Evolutionary conservation across 768 basidiomycete species (phyloP).

Genomic region (Fistulinella prunicolor): DNA sequence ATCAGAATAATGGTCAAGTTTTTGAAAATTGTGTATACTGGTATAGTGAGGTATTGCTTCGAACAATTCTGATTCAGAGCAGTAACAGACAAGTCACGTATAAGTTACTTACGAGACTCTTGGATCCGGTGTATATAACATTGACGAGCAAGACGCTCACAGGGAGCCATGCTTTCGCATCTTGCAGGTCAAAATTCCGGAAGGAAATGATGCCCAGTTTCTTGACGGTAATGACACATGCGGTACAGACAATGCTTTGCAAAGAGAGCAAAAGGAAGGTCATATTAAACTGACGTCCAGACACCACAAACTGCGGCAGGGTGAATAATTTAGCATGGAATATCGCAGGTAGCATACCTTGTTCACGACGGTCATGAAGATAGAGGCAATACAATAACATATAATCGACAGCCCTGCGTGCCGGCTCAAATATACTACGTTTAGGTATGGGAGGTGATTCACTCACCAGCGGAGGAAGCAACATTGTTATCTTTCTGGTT

Average conservation of each 20-base stretch:
- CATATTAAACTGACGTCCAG: constrained; percentile 92
- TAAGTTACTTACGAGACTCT: constrained; percentile 76
- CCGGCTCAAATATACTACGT: not conserved
- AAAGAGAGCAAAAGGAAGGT: constrained; percentile 91
- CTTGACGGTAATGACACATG: constrained; percentile 74
- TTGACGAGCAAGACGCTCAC: constrained; percentile 88
- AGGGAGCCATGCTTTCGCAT: constrained; percentile 93
- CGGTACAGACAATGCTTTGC: constrained; percentile 84
- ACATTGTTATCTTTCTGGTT: constrained; percentile 20
- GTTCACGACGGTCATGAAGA: constrained; percentile 96
- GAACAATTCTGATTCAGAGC: not conserved
- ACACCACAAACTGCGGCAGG: constrained; percentile 79
- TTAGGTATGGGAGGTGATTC: not conserved
- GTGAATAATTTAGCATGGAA: constrained; percentile 1
- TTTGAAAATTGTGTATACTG: constrained; percentile 99
- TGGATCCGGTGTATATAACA: constrained; percentile 98
- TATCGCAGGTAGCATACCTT: constrained; percentile 55
- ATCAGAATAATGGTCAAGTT: constrained; percentile 99
- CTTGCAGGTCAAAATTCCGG: constrained; percentile 74
- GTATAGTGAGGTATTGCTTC: constrained; percentile 96
- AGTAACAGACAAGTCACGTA: not conserved
- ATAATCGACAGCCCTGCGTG: constrained; percentile 73
- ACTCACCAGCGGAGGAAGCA: constrained; percentile 26
- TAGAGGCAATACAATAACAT: constrained; percentile 89
- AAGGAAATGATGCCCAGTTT: constrained; percentile 77